Conservation (phyloP, 2,329 filamentous ascomycete genomes). For the Penicillium concentricum region DNA sequence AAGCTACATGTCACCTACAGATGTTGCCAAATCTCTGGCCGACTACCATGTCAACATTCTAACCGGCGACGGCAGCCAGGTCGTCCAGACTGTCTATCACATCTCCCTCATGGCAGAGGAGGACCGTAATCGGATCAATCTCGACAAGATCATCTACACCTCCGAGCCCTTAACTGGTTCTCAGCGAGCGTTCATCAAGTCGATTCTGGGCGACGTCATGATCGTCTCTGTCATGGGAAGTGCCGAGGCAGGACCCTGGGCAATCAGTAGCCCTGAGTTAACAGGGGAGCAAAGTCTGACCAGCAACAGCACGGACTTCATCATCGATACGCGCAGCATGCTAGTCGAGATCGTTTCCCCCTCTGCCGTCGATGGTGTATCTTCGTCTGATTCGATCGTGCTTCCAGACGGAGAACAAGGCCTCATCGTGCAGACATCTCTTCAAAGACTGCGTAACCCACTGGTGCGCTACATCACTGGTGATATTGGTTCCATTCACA, state of each 20-base stretch:
- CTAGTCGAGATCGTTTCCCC: background rate
- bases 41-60: background rate
- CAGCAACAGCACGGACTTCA: conserved; percentile 30
- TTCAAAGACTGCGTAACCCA: conserved; percentile 45
- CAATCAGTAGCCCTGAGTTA: conserved; percentile 9
- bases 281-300: background rate
- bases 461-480: conserved; percentile 47
- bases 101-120: conserved; percentile 19
- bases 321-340: conserved; percentile 5
- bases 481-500: conserved; percentile 44
- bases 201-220: conserved; percentile 31
- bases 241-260: conserved; percentile 46
- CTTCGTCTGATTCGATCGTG: background rate
- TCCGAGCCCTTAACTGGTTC: conserved; percentile 41
- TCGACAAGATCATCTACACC: conserved; percentile 48
- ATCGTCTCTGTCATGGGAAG: conserved; percentile 46
- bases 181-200: conserved; percentile 35
- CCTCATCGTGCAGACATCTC: conserved; percentile 44
- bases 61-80: background rate
- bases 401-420: conserved; percentile 36
- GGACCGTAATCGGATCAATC: conserved; percentile 19
- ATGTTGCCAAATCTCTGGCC: background rate
- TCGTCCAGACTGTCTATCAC: background rate
- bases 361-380: conserved; percentile 6
- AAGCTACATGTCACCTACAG: conserved; percentile 18